A percentile compares a stretch with the other conserved stretches of the same genome.
These are phyloP conservation scores for Rugosomyces carneus DNA, from an alignment of 1,284 basidiomycete species.

Conservation along the genomic window DNA sequence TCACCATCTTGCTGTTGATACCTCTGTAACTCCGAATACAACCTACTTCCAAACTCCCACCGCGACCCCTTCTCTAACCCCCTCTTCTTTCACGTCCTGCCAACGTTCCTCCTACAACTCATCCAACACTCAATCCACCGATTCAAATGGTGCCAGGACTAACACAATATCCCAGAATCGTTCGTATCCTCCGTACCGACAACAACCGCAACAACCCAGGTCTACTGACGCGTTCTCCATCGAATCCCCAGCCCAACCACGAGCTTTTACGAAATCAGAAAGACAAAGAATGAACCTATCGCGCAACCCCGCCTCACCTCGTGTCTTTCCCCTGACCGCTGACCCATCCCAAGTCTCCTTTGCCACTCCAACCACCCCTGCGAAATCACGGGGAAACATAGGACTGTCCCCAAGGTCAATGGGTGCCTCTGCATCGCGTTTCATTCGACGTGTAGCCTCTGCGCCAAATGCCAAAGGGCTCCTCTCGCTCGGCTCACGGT, in stretches of 20 bases:
- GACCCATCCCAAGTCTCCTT: conserved; percentile 30
- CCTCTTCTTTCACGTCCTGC: conserved; percentile 42
- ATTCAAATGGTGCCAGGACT: conserved; percentile 41
- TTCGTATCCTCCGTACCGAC: conserved; percentile 23
- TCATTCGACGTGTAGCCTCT: conserved; percentile 91
- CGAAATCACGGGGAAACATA: conserved; percentile 28
- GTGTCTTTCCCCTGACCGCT: conserved; percentile 29
- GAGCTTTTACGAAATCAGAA: conserved; percentile 53
- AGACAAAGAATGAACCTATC: conserved; percentile 36
- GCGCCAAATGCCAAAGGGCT: conserved; percentile 95
- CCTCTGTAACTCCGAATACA: conserved; percentile 32
- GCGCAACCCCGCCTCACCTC: conserved; percentile 25
- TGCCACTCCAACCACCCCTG: conserved; percentile 33
- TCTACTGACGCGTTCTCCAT: conserved; percentile 31
- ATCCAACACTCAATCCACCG: conserved; percentile 62
- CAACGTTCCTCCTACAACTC: conserved; percentile 68
- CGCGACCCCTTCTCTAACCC: conserved; percentile 43
- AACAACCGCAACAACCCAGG: conserved; percentile 27
- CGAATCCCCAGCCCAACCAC: conserved; percentile 29
- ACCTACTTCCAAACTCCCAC: conserved; percentile 33
- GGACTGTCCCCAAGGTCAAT: conserved; percentile 58
- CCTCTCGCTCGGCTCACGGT: conserved; percentile 56
- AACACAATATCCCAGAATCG: conserved; percentile 24
- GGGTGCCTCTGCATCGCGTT: conserved; percentile 69
- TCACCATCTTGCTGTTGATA: conserved; percentile 29